phyloP scores from a whole-genome alignment of 129 eudicot genomes.

The Heracleum sosnowskyi region DNA sequence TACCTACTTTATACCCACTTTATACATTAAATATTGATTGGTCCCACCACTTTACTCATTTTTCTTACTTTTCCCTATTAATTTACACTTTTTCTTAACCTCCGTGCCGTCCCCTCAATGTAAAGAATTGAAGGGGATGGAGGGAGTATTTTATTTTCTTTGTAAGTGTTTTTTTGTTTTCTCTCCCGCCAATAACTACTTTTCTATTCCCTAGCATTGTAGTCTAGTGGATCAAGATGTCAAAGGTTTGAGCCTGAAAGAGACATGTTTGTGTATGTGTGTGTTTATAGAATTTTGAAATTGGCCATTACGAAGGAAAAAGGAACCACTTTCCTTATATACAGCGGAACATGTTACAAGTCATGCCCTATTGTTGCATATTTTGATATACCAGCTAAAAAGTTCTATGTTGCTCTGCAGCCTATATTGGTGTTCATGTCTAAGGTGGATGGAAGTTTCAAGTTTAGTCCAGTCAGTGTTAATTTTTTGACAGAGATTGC shows the following conservation, averaged over 20 bases:
- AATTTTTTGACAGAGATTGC: conserved; percentile 89
- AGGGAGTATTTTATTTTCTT: no score
- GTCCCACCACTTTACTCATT: no score
- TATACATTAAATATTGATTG: no score
- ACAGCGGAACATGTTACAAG: conserved; percentile 5
- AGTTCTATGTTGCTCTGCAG: conserved; percentile 33
- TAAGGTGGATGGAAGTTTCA: conserved; percentile 97
- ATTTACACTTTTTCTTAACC: no score
- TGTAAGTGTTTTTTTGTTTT: no score
- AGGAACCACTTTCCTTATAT: background rate
- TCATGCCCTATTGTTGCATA: background rate
- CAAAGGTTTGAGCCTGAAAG: background rate
- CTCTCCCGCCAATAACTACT: background rate
- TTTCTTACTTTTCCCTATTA: no score
- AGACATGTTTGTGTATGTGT: no score
- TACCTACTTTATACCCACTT: no score
- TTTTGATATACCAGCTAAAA: conserved; percentile 3
- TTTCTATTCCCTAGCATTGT: background rate
- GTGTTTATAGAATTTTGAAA: background rate
- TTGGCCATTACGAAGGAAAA: background rate
- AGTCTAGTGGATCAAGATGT: background rate
- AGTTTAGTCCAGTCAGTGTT: conserved; percentile 97
- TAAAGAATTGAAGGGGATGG: no score
- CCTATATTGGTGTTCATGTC: conserved; percentile 97
- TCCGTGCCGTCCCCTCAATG: no score